Conservation (phyloP, 75 land plant species). For the Cunninghamia lanceolata region DNA sequence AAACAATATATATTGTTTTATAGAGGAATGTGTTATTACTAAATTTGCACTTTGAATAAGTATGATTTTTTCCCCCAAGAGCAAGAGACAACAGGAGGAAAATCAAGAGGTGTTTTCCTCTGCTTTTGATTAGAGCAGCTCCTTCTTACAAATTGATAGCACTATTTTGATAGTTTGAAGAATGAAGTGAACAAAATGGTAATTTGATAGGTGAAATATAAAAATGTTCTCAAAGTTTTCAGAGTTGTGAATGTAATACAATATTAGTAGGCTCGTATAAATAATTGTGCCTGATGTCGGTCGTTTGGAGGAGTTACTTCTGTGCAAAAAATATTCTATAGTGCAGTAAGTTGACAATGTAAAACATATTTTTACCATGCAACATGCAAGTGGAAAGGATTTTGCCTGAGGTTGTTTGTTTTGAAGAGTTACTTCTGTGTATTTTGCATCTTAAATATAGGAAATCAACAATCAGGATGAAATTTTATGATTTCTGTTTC, state of each 20-base stretch:
- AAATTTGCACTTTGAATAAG: too few species aligned
- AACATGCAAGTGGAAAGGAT: neutral
- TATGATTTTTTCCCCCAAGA: too few species aligned
- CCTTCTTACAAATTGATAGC: too few species aligned
- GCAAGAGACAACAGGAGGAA: too few species aligned
- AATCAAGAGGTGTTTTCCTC: too few species aligned
- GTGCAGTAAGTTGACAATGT: neutral
- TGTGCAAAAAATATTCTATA: neutral
- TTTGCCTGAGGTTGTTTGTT: neutral
- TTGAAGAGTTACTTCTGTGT: neutral
- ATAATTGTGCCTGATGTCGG: neutral
- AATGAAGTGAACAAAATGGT: too few species aligned
- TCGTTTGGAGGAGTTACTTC: neutral
- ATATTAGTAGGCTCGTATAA: neutral
- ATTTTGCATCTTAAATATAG: neutral
- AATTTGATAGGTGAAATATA: too few species aligned
- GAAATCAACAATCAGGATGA: neutral
- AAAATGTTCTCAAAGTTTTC: neutral
- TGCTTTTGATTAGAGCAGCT: too few species aligned
- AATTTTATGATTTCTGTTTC: neutral
- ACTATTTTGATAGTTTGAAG: too few species aligned
- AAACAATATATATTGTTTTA: too few species aligned
- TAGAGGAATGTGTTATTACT: too few species aligned
- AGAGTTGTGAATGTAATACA: neutral
- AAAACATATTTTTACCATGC: neutral